Base-by-base conservation (phyloP, 1,284 basidiomycete species). In the Stereum hirsutum region DNA sequence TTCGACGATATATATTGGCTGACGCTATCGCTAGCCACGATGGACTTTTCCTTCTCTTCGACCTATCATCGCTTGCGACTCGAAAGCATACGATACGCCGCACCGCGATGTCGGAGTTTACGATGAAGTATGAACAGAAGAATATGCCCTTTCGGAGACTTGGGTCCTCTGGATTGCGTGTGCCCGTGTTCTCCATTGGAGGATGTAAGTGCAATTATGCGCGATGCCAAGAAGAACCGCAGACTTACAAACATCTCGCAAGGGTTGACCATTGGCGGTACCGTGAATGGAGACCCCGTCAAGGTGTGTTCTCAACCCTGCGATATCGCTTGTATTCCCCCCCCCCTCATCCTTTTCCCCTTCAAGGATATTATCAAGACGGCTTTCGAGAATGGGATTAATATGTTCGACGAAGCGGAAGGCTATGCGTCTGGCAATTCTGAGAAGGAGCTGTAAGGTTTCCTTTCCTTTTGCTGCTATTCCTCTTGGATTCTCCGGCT, bases 181-280 rank as follows among this genome's bases (percentile, higher is more conserved):
- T 90, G 0, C 84, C 87, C 5, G 56, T 89, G 19, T 86, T 90
- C 63, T 85, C 81, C 17, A 70, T 89, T 33, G 88, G 87, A 47
- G 83, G 84, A 61, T 91, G 87, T 89, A 49, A 11, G 46, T 57
- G 8, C 11, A 35, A 8, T 30, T 30, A 30, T n/a, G 8, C n/a
- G 10, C 28, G n/a, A n/a, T n/a, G n/a, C n/a, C n/a, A n/a, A n/a
- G n/a, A n/a, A n/a, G n/a, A n/a, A n/a, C n/a, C n/a, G n/a, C n/a
- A n/a, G n/a, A n/a, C n/a, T n/a, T n/a, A n/a, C n/a, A n/a, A n/a
- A n/a, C n/a, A n/a, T n/a, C n/a, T n/a, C n/a, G n/a, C n/a, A n/a
- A n/a, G 76, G 75, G 75, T 59, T 81, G 27, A 86, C 81, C 17
- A 63, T 86, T 30, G 85, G 85, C 43, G 76, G 71, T 25, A 78